phyloP scores from a whole-genome alignment of 176 grass and related monocot genomes.

The Triticum timopheevii region DNA sequence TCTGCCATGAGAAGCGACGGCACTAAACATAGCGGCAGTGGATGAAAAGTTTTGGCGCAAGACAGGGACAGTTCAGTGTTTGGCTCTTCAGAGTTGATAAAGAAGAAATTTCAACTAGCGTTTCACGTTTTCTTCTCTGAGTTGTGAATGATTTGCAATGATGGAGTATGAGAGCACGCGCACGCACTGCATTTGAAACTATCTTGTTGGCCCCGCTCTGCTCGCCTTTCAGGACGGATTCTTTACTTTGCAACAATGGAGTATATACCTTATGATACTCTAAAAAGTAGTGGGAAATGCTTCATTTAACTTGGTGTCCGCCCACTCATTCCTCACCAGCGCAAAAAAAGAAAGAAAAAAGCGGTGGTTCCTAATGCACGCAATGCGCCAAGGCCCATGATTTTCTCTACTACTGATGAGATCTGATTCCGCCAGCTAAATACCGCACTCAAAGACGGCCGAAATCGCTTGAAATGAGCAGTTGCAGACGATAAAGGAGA shows the following conservation, averaged over 20 bases:
- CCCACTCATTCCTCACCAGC: slow-evolving; percentile 1
- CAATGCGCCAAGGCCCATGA: neutral
- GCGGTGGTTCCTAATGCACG: neutral
- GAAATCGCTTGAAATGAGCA: neutral
- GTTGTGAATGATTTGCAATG: neutral
- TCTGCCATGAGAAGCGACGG: neutral
- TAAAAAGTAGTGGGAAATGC: neutral
- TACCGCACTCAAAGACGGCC: neutral
- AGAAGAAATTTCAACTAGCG: neutral
- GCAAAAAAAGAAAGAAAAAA: neutral
- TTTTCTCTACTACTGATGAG: neutral
- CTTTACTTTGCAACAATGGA: slow-evolving; percentile 2
- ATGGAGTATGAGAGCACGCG: no score
- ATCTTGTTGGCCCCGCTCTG: neutral
- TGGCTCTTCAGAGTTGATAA: neutral
- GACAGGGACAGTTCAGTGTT: neutral
- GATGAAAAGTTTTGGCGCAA: neutral
- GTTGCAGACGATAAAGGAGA: neutral
- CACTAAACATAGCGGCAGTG: neutral
- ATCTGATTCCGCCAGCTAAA: slow-evolving; percentile 15
- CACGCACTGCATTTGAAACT: neutral
- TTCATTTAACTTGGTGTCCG: neutral
- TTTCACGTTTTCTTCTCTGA: slow-evolving; percentile 16
- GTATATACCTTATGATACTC: neutral
- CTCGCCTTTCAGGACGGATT: neutral